Conservation (phyloP, 2,329 filamentous ascomycete genomes). For the Colletotrichum tropicicola region DNA sequence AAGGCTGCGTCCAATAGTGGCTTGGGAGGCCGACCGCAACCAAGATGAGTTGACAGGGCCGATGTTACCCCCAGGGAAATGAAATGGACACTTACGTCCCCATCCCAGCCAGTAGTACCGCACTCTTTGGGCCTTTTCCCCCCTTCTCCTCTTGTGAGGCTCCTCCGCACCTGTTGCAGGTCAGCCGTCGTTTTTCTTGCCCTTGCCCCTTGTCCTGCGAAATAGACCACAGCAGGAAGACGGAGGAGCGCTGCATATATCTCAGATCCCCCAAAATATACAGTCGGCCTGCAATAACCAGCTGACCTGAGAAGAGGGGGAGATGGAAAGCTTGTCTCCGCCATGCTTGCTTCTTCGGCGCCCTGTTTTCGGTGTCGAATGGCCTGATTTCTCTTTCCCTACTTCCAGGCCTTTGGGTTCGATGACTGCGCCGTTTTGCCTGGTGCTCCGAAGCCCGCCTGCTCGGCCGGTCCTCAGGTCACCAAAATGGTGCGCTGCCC, state of each 20-base stretch:
- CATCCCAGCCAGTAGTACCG: not conserved
- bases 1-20: constrained; percentile 5
- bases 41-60: constrained; percentile 3
- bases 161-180: not conserved
- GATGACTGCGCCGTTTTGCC: not conserved
- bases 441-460: not conserved
- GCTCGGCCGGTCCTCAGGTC: not conserved
- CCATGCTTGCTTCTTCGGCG: not conserved
- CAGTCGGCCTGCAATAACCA: not conserved
- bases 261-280: constrained; percentile 3
- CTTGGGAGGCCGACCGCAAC: not conserved
- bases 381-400: constrained; percentile 15
- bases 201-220: not conserved
- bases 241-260: not conserved
- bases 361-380: not conserved
- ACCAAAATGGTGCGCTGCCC: constrained; percentile 1
- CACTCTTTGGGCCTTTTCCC: too few relatives aligned
- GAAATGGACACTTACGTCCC: not conserved
- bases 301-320: not conserved
- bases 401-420: not conserved
- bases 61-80: not conserved
- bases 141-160: too few relatives aligned
- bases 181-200: not conserved
- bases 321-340: not conserved
- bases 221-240: not conserved